Evolutionary conservation across 2,329 filamentous ascomycete species (phyloP), one percentile per base, ranked within the genome.

Genomic region (Diplodia intermedia): DNA sequence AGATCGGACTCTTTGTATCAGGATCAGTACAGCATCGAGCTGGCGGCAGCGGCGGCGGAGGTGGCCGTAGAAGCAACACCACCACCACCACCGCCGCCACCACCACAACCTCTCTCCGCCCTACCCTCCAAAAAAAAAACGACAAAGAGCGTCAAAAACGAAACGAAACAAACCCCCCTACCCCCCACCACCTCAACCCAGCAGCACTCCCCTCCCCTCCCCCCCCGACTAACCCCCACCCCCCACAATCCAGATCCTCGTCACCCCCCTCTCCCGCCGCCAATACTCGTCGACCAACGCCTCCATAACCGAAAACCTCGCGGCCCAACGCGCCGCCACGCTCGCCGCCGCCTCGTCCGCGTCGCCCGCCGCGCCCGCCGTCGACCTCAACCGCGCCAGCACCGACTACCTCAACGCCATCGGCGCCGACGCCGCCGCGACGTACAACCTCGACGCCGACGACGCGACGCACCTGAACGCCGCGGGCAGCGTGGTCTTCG

Each of bases 301-400:
- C 20, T 23, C 29, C 20, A 57, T 67, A 14, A 62, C 31, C 20
- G 36, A 43, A 4, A 52, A 67, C 38, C 56, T 67, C 47, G 66
- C 66, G 20, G 66, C 53, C 20, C 66, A 67, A 36, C 55, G 66
- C 31, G 36, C 5, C 33, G 66, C 66, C 23, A 67, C 66, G 20
- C 66, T 67, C 1, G 43, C 66, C 31, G 66, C 54, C 2, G 56
- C 66, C n/a, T n/a, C n/a, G n/a, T n/a, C n/a, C n/a, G n/a, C n/a
- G n/a, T n/a, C n/a, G n/a, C n/a, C n/a, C 0, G 11, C 47, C 4
- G 56, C 56, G 14, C 56, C 55, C 20, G 23, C 49, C 43, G 40
- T 67, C 33, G 66, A 67, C 56, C 55, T 67, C 8, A 67, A 67
- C 66, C 31, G 38, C 20, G 66, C 66, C n/a, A 62, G 55, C 31